Base-by-base conservation (phyloP, 371 early-diverging fungal species). In the Apophysomyces elegans region DNA sequence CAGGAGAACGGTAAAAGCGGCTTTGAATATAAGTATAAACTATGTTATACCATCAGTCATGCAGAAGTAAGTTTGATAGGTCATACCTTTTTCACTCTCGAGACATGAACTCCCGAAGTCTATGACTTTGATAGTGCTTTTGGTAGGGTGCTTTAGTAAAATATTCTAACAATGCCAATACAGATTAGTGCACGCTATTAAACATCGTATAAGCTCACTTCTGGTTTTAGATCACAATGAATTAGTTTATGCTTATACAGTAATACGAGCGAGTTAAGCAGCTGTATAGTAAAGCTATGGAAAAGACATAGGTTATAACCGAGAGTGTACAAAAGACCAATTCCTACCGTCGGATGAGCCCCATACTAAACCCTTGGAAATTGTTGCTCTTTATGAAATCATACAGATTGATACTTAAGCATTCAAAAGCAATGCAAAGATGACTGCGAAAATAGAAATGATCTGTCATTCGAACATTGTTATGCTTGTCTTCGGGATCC, bases 191-290 rank as follows among this genome's bases (percentile, higher is more conserved):
- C 12, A 26, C 26, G 16, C n/a, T 18, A 50, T 9, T 9, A 16
- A 16, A 50, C 16, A 7, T 9, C 1, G 1, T 18, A 1, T 50
- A 50, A 21, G 7, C 63, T 13, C 75, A 90, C 91, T 86, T 98
- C 98, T 4, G 99, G 99, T 69, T 99, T 99, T 65, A 99, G 80
- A 77, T 99, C 99, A 65, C 98, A 95, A 72, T 99, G 99, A n/a
- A 97, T 91, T 58, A 99, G 90, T 46, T 88, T 84, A 58, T 91
- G 80, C 37, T 79, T 68, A 39, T 76, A 72, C 69, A 99, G 74
- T 21, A 95, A 69, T 16, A 81, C 69, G 54, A 99, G 76, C 18
- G 93, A 90, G 60, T 92, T 84, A 41, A 98, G 80, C 43, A 98
- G 81, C 74, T 99, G 99, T 7, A 76, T 76, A n/a, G 92, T 79